Base-by-base conservation (phyloP, 164 flowering plant genomes). In the Magnolia sinica region DNA sequence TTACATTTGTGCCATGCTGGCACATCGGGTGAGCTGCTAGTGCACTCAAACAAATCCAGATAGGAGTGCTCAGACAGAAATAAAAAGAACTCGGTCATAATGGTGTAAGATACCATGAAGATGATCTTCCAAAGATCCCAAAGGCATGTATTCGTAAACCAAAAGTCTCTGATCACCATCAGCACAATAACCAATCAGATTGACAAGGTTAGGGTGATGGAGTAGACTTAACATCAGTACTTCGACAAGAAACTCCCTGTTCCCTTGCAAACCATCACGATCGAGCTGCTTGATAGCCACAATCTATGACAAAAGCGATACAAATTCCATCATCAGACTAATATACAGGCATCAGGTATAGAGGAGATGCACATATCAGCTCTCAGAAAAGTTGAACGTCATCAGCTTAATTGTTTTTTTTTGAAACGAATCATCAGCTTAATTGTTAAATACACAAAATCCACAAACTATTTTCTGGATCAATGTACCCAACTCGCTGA, bases 281-380 rank as follows among this genome's bases (percentile, higher is more conserved):
- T 94, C 94, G 58, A 94, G 92, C 81, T 91, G 94, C 82, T 94
- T 94, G 76, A 92, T 91, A 74, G 98, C 96, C 73, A 94, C 97
- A 81, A 83, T 83, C 98, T 94, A 81, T 81, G 81, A 27, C 73
- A 50, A 83, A 75, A 27, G 69, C 13, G 8, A 18, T 9, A 22
- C 37, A 22, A 72, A 7, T 72, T 16, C 19, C 22, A 45, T 50
- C 29, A 70, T 55, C 18, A 11, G 16, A 16, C 7, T 55, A 55
- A 55, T 11, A 55, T 19, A 11, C 61, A 11, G 19, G 61, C 61
- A 55, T 55, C 45, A 37, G 45, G 61, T 10, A 55, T 55, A 11
- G 18, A 55, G 16, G 2, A 55, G 61, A 11, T 8, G 61, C 61
- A 55, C 18, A 55, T 55, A 55, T 55, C 18, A 11, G 13, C 8